Evolutionary conservation across 805 yeast species (phyloP), one percentile per base, ranked within the genome.

Genomic region (Kodamaea lidongshanica): DNA sequence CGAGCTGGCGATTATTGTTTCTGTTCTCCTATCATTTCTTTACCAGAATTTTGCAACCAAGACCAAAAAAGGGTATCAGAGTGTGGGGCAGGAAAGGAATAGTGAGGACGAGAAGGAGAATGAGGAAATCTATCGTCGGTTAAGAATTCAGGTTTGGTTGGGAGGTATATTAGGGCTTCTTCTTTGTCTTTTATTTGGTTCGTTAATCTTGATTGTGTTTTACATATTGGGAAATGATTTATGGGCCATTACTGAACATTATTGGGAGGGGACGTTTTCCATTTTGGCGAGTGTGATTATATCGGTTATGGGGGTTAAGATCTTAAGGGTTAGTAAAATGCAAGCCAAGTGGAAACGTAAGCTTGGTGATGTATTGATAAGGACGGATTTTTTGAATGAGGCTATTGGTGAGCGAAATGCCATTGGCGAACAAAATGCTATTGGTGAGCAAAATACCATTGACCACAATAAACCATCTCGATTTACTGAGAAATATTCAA

Each of bases 1-100:
- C 30, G 92, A 81, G 54, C 76, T 77, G 49, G 80, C 83, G n/a
- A 72, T 81, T 35, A 81, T 81, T 37, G 71, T 81, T 3, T 78
- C 88, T 1, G 86, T 81, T 16, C 57, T 81, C 12, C 58, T 81
- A n/a, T 74, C 86, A 1, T 79, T 81, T 47, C 64, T 81, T 25
- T 75, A 72, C 41, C 86, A 80, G 44, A 74, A 73, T 16, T 61
- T 72, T 30, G 54, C 12, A 61, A 56, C 28, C 27, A 42, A 4
- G 23, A 16, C 7, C 16, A 20, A 11, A 16, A 13, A n/a, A 8
- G 23, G 35, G 11, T 24, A 25, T 19, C 23, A 10, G 4, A 21
- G 23, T 19, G 23, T 20, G 4, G n/a, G 14, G 7, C 27, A 20
- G 18, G 26, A 18, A n/a, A 25, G 16, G n/a, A 19, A n/a, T 6